These are phyloP conservation scores for Trametes maxima DNA, from an alignment of 768 basidiomycete genomes.

Conservation along the genomic window DNA sequence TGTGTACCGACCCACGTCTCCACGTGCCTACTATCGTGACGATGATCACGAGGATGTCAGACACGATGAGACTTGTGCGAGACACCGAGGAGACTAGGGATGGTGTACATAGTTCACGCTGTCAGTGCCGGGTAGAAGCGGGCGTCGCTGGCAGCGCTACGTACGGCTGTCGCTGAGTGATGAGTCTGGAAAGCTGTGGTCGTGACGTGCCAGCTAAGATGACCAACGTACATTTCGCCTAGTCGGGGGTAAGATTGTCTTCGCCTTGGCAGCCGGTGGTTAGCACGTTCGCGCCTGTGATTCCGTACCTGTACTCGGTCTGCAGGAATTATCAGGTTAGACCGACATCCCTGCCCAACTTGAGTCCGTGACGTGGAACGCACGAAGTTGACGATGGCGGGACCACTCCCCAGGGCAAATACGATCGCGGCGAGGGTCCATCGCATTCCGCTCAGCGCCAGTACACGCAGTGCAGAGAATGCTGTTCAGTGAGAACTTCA, in stretches of 20 bases:
- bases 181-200: no score
- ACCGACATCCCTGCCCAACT: no score
- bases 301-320: no score
- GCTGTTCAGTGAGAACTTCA: not conserved
- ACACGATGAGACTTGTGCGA: not conserved
- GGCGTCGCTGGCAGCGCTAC: not conserved
- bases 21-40: not conserved
- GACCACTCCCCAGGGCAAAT: not conserved
- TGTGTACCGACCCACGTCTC: not conserved
- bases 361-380: not conserved
- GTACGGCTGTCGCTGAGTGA: not conserved
- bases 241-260: no score
- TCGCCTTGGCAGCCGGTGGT: no score
- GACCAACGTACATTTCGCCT: no score
- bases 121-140: not conserved
- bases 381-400: not conserved
- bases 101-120: not conserved
- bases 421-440: not conserved
- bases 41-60: not conserved
- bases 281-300: no score
- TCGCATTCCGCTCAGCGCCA: conserved; percentile 4
- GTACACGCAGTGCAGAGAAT: not conserved
- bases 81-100: not conserved
- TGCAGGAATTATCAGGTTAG: no score
- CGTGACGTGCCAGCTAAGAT: no score